Evolutionary conservation across 176 grass and related monocot genomes (phyloP).

Genomic region (Phoenix roebelenii): DNA sequence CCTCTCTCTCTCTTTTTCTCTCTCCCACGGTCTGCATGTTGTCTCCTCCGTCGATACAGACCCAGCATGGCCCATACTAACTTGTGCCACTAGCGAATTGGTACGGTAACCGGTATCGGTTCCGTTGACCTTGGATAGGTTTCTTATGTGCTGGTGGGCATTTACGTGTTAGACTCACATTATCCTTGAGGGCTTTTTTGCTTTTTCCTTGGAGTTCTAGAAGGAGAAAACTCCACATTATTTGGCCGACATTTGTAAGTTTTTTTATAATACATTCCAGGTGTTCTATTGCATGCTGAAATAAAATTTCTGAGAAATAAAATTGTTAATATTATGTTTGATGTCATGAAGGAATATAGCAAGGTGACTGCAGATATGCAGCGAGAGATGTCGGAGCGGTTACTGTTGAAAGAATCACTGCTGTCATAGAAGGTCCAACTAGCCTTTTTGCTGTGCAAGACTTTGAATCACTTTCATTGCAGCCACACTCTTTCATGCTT

Average conservation of each 20-base stretch:
- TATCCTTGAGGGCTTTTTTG: slow-evolving; percentile 65
- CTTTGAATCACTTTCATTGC: background rate
- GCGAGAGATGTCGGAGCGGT: slow-evolving; percentile 57
- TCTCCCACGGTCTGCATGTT: too few species aligned
- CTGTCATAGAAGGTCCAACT: slow-evolving; percentile 75
- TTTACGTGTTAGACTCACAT: slow-evolving; percentile 77
- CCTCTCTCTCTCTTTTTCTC: too few species aligned
- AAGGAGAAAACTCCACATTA: slow-evolving; percentile 45
- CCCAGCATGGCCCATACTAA: too few species aligned
- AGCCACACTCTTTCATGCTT: too few species aligned
- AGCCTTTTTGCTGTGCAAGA: slow-evolving; percentile 39
- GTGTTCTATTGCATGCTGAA: too few species aligned
- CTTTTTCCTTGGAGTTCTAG: slow-evolving; percentile 57
- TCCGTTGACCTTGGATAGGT: slow-evolving; percentile 19
- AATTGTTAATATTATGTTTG: background rate
- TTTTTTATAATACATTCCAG: background rate
- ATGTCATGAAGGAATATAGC: slow-evolving; percentile 48
- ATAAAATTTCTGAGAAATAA: too few species aligned
- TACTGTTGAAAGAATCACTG: slow-evolving; percentile 39
- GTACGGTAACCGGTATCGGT: too few species aligned
- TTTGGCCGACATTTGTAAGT: slow-evolving; percentile 81
- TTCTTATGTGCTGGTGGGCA: slow-evolving; percentile 90
- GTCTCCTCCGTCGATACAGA: too few species aligned
- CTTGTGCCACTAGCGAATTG: too few species aligned
- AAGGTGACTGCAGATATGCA: slow-evolving; percentile 77